Evolutionary conservation across 2,329 filamentous ascomycete genomes (phyloP).

Genomic region (Nothophoma quercina): DNA sequence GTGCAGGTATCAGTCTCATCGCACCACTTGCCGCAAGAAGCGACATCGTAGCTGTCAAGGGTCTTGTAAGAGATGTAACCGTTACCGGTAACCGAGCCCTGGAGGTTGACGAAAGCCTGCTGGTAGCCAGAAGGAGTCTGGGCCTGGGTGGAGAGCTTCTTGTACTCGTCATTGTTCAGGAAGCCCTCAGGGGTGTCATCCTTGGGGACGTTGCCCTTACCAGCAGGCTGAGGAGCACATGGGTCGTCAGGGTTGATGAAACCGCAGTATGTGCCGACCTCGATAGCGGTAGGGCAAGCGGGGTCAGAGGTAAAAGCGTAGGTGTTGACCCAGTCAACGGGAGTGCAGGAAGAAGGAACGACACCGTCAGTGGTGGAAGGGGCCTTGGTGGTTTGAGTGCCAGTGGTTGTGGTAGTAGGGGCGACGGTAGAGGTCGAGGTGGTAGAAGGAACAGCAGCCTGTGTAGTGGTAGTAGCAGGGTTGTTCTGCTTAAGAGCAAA

Average conservation of each 20-base stretch:
- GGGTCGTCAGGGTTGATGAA: constrained; percentile 39
- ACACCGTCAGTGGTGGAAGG: constrained; percentile 26
- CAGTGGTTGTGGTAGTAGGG: no score
- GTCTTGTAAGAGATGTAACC: constrained; percentile 35
- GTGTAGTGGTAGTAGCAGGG: not conserved
- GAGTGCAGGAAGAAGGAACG: constrained; percentile 29
- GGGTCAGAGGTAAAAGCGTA: constrained; percentile 30
- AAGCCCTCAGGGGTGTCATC: constrained; percentile 37
- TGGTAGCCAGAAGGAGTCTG: constrained; percentile 28
- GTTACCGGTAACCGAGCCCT: constrained; percentile 26
- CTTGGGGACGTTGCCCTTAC: constrained; percentile 26
- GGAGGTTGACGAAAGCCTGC: constrained; percentile 29
- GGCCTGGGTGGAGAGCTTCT: constrained; percentile 31
- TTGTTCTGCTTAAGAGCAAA: constrained; percentile 1
- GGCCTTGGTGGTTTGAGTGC: constrained; percentile 17
- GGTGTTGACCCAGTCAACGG: constrained; percentile 33
- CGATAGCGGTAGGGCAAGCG: constrained; percentile 31
- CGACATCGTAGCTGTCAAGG: constrained; percentile 32
- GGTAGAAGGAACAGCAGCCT: constrained; percentile 1
- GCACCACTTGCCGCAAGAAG: constrained; percentile 28
- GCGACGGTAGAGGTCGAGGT: constrained; percentile 3
- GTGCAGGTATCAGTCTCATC: constrained; percentile 28
- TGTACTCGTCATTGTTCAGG: constrained; percentile 32
- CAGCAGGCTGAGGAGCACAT: constrained; percentile 37
- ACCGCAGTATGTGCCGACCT: constrained; percentile 36